Conservation (phyloP, 2,329 filamentous ascomycete species). For the Phaeosphaeriaceae sp. region DNA sequence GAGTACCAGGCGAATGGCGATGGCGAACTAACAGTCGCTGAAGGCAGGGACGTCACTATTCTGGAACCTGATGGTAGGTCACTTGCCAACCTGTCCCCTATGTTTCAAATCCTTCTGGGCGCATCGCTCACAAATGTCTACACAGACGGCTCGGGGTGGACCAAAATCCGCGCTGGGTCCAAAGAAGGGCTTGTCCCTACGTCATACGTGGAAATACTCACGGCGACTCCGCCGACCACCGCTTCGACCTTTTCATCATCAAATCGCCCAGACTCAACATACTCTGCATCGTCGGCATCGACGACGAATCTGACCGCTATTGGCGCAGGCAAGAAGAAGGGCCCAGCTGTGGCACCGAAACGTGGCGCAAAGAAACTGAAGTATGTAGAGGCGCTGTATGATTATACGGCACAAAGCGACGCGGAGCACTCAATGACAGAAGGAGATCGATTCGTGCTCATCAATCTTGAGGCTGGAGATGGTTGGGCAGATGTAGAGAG, state of each 20-base stretch:
- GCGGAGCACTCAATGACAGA: constrained; percentile 89
- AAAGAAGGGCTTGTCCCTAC: constrained; percentile 87
- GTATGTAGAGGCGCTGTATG: constrained; percentile 92
- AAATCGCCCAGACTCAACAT: constrained; percentile 63
- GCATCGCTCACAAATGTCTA: constrained; percentile 24
- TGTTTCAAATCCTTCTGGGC: constrained; percentile 21
- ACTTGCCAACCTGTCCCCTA: constrained; percentile 16
- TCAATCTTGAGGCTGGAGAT: constrained; percentile 87
- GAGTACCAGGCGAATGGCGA: constrained; percentile 79
- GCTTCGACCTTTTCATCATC: constrained; percentile 36
- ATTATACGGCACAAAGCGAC: constrained; percentile 85
- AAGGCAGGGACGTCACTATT: constrained; percentile 78
- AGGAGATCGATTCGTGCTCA: constrained; percentile 88
- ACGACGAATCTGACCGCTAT: constrained; percentile 57
- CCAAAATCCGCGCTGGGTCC: constrained; percentile 76
- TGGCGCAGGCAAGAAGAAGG: constrained; percentile 74
- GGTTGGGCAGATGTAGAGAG: constrained; percentile 98
- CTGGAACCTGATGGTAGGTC: constrained; percentile 86
- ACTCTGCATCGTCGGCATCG: constrained; percentile 79
- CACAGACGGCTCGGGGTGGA: constrained; percentile 88
- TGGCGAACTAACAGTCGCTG: constrained; percentile 80
- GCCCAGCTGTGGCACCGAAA: constrained; percentile 87
- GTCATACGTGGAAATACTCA: constrained; percentile 76
- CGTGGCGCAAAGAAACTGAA: constrained; percentile 91
- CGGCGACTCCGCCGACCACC: constrained; percentile 46